Evolutionary conservation across 306 rosid genomes (phyloP), one percentile per base, ranked within the genome.

Genomic region (Glycine latifolia): DNA sequence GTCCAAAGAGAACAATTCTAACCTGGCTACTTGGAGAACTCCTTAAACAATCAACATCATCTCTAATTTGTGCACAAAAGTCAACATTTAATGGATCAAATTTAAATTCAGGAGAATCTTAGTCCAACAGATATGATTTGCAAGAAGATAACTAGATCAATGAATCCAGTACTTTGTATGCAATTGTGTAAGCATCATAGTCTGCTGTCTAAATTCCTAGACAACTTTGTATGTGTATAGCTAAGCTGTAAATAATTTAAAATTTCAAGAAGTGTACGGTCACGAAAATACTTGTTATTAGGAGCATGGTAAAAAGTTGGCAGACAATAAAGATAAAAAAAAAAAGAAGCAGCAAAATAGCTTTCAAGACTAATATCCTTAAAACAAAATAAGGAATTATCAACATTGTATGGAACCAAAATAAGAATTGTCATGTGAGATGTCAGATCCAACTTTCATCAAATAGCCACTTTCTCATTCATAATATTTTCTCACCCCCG

Each of bases 341-440:
- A 26, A 31, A 33, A 26, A 39, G 20, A 17, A 26, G 14, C 44
- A 60, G 47, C 31, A 47, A 33, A 60, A 47, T 16, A 3, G 46
- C 44, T 46, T 9, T 58, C 16, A 75, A 60, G 8, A 13, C 13
- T 17, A 44, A 47, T 16, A 56, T 58, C 44, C 54, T 75, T 44
- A 56, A 75, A 58, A 16, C 43, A 56, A 55, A 73, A 75, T 16
- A 75, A 9, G 47, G 3, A 76, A 61, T 26, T 48, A 48, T 62
- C 15, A 9, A 46, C 61, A 48, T 76, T 48, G 49, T 14, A 59
- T 12, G 47, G 41, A 47, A 76, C 47, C 71, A 47, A 47, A 61
- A 14, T 44, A 46, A 43, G 69, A 26, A 15, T 49, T 63, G 49
- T 65, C 39, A 11, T 3, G 52, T 65, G 8, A 49, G 48, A 50